These are phyloP conservation scores for Pharnaceum exiguum DNA, from an alignment of 148 eudicot genomes.

Conservation along the genomic window DNA sequence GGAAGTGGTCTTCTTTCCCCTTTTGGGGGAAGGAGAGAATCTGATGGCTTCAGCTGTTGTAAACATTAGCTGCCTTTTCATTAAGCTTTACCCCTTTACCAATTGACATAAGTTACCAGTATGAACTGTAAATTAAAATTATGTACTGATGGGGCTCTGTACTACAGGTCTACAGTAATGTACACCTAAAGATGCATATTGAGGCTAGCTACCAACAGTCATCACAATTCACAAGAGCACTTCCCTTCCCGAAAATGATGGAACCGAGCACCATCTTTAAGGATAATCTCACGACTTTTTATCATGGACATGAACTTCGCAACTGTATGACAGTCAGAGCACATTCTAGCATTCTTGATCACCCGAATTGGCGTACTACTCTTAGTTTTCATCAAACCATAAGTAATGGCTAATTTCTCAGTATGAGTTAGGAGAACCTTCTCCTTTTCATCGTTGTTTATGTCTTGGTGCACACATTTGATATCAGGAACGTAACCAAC, in stretches of 20 bases:
- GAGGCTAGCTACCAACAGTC: slow-evolving; percentile 68
- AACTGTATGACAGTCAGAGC: slow-evolving; percentile 50
- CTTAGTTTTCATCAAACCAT: slow-evolving; percentile 47
- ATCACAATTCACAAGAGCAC: slow-evolving; percentile 62
- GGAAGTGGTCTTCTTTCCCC: too few species aligned
- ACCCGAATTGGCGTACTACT: slow-evolving; percentile 40
- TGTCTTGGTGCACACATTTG: slow-evolving; percentile 39
- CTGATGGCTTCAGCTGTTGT: too few species aligned
- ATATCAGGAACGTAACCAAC: slow-evolving; percentile 46
- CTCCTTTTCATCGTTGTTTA: slow-evolving; percentile 41
- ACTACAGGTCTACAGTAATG: too few species aligned
- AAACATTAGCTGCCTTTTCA: too few species aligned
- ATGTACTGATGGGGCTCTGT: too few species aligned
- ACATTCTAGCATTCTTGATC: slow-evolving; percentile 54
- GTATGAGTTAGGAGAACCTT: slow-evolving; percentile 50
- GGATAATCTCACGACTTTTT: slow-evolving; percentile 37
- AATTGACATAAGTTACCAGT: too few species aligned
- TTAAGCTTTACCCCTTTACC: too few species aligned
- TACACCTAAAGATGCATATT: too few species aligned
- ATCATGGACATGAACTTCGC: slow-evolving; percentile 48
- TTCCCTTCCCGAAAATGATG: slow-evolving; percentile 60
- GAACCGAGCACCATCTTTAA: slow-evolving; percentile 62
- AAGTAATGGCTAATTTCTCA: slow-evolving; percentile 60
- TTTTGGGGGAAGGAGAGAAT: too few species aligned
- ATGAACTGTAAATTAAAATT: background rate